Percentiles rank a stretch among this genome's conserved stretches.
phyloP scores from a whole-genome alignment of 2,329 filamentous ascomycete genomes.

The Alternaria atra region DNA sequence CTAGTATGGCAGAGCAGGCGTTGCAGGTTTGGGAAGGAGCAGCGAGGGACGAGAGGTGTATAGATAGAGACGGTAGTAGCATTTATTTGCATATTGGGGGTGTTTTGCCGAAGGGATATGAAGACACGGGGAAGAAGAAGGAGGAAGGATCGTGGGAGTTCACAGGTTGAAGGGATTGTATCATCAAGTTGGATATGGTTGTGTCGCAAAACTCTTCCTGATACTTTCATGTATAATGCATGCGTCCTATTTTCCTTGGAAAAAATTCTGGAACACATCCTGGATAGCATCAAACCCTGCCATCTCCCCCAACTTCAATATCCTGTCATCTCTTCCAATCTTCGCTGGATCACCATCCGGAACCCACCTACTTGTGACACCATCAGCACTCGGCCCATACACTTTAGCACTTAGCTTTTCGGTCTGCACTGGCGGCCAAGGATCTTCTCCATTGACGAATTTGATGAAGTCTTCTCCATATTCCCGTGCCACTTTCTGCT shows the following conservation, averaged over 20 bases:
- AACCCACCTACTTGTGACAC: constrained; percentile 38
- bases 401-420: constrained; percentile 36
- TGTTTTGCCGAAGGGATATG: constrained; percentile 34
- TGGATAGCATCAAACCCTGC: constrained; percentile 37
- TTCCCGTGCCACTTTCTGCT: constrained; percentile 32
- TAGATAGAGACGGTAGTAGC: constrained; percentile 43
- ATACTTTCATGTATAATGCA: background rate
- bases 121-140: constrained; percentile 34
- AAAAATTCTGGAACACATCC: constrained; percentile 39
- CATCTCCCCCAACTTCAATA: constrained; percentile 39
- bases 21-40: constrained; percentile 39
- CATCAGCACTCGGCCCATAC: constrained; percentile 42
- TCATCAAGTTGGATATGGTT: background rate
- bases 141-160: constrained; percentile 40
- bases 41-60: constrained; percentile 33
- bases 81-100: constrained; percentile 45
- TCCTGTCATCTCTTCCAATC: constrained; percentile 34
- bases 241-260: constrained; percentile 25
- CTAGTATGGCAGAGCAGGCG: constrained; percentile 41
- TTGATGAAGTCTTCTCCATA: constrained; percentile 45
- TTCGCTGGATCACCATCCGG: constrained; percentile 35
- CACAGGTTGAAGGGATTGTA: constrained; percentile 1
- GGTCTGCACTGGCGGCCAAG: constrained; percentile 41
- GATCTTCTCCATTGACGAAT: constrained; percentile 45
- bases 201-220: background rate